Evolutionary conservation across 2,329 filamentous ascomycete species (phyloP), one percentile per base, ranked within the genome.

Genomic region (Colletotrichum liriopes): DNA sequence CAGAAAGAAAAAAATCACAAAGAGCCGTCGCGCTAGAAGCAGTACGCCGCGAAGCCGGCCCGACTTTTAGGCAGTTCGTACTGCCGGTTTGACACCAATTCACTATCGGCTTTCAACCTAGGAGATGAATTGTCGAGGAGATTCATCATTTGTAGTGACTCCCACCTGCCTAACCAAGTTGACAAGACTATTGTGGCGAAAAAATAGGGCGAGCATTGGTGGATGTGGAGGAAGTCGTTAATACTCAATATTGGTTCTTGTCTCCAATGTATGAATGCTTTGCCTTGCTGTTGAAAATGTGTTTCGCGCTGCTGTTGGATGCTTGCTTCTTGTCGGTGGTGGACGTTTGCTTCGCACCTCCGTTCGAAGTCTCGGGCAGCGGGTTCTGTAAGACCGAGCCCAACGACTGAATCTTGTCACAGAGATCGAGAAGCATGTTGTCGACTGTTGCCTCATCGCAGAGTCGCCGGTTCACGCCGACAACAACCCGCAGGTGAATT

Each of bases 401-500:
- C 16, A 63, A 35, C 3, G 12, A 5, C 43, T 37, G 41, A 20
- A 63, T 32, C 29, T 9, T 63, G n/a, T 52, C 43, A 20, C 49
- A 52, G 45, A 63, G 43, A 5, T 23, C 4, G 9, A 37, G 20
- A 9, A 63, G 18, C 11, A 63, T 63, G 29, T 20, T 7, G n/a
- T 63, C 45, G 14, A 63, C 45, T 11, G 35, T 37, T 18, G 8
- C 4, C 60, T 49, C 29, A 29, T 63, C 60, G 41, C 43, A 63
- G 41, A 63, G 43, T 14, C 45, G 47, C 9, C 43, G 43, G 60
- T 52, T 63, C 9, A 14, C 45, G 11, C 20, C 11, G 43, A 63
- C 16, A 5, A 3, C 11, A 7, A 63, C 43, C 16, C 43, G 41
- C 35, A 63, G 18, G 45, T 63, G 60, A 4, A 26, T 8, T 1